These are phyloP conservation scores for Aspergillus persii DNA, from an alignment of 2,329 filamentous ascomycete genomes.

Conservation along the genomic window DNA sequence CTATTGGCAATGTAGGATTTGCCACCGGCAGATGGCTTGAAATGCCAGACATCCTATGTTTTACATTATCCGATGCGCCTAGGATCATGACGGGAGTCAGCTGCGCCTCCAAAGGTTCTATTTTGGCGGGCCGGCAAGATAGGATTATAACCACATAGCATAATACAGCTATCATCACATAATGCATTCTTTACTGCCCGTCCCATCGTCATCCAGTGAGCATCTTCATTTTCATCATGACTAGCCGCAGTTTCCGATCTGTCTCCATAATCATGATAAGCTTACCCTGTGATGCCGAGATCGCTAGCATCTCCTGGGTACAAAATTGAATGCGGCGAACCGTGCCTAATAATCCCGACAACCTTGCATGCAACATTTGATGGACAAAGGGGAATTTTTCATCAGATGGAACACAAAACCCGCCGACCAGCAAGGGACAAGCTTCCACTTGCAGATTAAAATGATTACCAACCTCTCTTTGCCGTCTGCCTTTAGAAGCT, in stretches of 20 bases:
- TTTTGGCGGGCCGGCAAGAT: neutral
- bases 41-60: neutral
- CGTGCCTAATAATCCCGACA: conserved; percentile 28
- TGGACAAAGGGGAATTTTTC: conserved; percentile 28
- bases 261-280: conserved; percentile 33
- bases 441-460: conserved; percentile 24
- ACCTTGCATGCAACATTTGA: conserved; percentile 24
- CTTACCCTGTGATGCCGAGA: conserved; percentile 21
- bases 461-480: conserved; percentile 5
- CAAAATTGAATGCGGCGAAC: conserved; percentile 27
- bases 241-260: conserved; percentile 27
- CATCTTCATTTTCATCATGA: conserved; percentile 31
- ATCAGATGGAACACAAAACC: conserved; percentile 24
- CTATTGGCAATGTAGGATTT: neutral
- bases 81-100: neutral
- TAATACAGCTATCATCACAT: neutral
- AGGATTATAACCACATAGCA: neutral
- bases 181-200: neutral
- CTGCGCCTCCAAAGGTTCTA: neutral
- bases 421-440: conserved; percentile 27
- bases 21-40: neutral
- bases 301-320: conserved; percentile 23
- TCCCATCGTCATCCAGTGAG: conserved; percentile 12
- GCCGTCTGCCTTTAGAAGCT: conserved; percentile 4
- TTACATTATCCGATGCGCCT: neutral